These are phyloP conservation scores for Tylopilus balloui DNA, from an alignment of 768 basidiomycete genomes.

Conservation along the genomic window DNA sequence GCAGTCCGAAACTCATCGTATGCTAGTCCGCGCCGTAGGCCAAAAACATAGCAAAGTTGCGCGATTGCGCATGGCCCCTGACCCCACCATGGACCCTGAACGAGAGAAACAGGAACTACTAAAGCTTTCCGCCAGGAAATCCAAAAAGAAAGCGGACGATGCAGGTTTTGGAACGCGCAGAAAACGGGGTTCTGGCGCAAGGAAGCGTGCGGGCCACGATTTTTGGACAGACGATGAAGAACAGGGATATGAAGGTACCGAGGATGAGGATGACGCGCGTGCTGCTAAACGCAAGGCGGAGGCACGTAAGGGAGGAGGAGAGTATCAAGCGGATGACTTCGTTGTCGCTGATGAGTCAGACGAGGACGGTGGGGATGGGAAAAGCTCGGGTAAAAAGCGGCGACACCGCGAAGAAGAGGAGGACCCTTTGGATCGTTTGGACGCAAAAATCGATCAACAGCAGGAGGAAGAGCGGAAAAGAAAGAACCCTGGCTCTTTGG, in stretches of 20 bases:
- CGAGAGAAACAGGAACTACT: constrained; percentile 65
- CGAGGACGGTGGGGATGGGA: constrained; percentile 46
- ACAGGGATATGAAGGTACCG: constrained; percentile 50
- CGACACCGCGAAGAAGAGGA: constrained; percentile 43
- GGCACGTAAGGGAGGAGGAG: constrained; percentile 55
- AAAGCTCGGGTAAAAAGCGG: constrained; percentile 33
- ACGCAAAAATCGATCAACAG: constrained; percentile 56
- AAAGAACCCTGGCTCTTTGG: constrained; percentile 29
- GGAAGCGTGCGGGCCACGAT: constrained; percentile 41
- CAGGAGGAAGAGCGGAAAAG: constrained; percentile 52
- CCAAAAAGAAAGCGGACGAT: constrained; percentile 53
- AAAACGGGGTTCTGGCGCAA: constrained; percentile 42
- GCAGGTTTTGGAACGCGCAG: constrained; percentile 46
- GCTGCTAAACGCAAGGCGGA: constrained; percentile 42
- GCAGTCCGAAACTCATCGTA: constrained; percentile 85
- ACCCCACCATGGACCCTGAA: constrained; percentile 72
- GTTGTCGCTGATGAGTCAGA: constrained; percentile 76
- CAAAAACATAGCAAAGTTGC: constrained; percentile 82
- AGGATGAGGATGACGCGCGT: constrained; percentile 53
- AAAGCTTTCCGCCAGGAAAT: constrained; percentile 60
- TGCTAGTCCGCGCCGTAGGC: constrained; percentile 81
- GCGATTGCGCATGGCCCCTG: constrained; percentile 74
- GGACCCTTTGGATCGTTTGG: constrained; percentile 64
- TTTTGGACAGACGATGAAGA: constrained; percentile 71
- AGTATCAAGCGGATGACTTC: constrained; percentile 84